These are phyloP conservation scores for Sporothrix variecibatus DNA, from an alignment of 2,329 filamentous ascomycete genomes.

Conservation along the genomic window DNA sequence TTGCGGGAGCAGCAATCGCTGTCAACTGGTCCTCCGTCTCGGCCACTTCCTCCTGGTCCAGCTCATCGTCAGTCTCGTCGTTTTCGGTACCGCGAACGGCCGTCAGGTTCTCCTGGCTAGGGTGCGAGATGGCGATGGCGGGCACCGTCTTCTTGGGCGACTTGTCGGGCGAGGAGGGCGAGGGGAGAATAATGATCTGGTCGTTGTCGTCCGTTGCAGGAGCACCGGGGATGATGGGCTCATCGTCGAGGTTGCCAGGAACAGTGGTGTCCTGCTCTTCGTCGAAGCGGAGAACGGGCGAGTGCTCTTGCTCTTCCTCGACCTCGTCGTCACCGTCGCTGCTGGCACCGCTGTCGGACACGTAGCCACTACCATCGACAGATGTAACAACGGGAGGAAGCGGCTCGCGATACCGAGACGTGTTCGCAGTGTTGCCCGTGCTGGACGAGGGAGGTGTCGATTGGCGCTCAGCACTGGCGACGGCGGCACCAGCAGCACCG, in stretches of 20 bases:
- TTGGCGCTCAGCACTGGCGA: constrained; percentile 48
- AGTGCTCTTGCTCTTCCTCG: constrained; percentile 12
- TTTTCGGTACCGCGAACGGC: constrained; percentile 1
- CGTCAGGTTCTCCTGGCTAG: constrained; percentile 39
- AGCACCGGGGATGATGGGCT: background rate
- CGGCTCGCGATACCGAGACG: constrained; percentile 62
- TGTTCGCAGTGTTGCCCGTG: constrained; percentile 54
- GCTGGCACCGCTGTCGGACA: constrained; percentile 56
- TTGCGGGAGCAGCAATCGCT: background rate
- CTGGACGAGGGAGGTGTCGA: constrained; percentile 44
- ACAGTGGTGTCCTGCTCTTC: constrained; percentile 29
- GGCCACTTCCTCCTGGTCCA: background rate
- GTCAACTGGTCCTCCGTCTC: background rate
- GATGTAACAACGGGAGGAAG: constrained; percentile 71
- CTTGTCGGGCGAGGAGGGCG: background rate
- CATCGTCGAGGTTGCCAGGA: constrained; percentile 14
- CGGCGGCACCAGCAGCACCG: background rate
- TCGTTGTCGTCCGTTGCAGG: background rate
- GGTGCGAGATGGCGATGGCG: constrained; percentile 47
- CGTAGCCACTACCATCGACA: constrained; percentile 65
- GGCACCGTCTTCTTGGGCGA: constrained; percentile 39
- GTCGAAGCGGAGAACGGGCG: constrained; percentile 30
- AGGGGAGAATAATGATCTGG: background rate
- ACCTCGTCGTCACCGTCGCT: constrained; percentile 34
- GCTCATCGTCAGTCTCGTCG: background rate